These are phyloP conservation scores for Mycena chlorophos DNA, from an alignment of 768 basidiomycete genomes.

Conservation along the genomic window DNA sequence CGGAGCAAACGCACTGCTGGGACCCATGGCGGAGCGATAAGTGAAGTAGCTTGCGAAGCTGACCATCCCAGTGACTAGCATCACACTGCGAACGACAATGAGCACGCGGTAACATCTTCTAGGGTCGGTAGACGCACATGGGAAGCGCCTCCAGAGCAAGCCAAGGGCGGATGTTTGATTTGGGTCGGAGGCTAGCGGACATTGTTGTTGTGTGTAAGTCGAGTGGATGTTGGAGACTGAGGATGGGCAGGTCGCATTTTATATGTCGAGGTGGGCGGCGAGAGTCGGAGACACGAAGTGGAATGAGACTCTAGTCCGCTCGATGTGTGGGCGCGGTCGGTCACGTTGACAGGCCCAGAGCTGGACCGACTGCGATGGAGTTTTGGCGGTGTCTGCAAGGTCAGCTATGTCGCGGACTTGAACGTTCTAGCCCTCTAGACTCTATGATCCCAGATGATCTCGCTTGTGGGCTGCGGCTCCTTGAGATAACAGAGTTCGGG, in stretches of 20 bases:
- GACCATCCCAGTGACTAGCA: conserved; percentile 50
- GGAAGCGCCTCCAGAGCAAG: conserved; percentile 68
- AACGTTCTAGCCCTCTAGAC: too few species aligned
- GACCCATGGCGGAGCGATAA: conserved; percentile 61
- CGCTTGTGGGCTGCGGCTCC: too few species aligned
- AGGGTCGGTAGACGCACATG: conserved; percentile 38
- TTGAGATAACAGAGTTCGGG: too few species aligned
- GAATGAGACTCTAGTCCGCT: too few species aligned
- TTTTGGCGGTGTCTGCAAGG: too few species aligned
- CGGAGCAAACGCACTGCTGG: conserved; percentile 43
- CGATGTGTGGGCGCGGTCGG: too few species aligned
- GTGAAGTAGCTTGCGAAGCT: conserved; percentile 61
- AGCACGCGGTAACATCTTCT: not conserved
- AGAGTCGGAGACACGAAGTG: not conserved
- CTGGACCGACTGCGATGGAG: too few species aligned
- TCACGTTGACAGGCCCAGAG: too few species aligned
- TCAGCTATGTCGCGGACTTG: too few species aligned
- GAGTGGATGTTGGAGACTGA: conserved; percentile 2
- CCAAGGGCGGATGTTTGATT: conserved; percentile 56
- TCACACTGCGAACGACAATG: conserved; percentile 38
- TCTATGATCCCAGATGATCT: too few species aligned
- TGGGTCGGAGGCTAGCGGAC: not conserved
- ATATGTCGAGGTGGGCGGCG: not conserved
- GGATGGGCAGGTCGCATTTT: conserved; percentile 1
- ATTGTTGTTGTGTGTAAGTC: not conserved